Percentiles rank a stretch among this genome's conserved stretches.
Conservation (phyloP, 2,329 filamentous ascomycete species). For the Neofusicoccum ribis region DNA sequence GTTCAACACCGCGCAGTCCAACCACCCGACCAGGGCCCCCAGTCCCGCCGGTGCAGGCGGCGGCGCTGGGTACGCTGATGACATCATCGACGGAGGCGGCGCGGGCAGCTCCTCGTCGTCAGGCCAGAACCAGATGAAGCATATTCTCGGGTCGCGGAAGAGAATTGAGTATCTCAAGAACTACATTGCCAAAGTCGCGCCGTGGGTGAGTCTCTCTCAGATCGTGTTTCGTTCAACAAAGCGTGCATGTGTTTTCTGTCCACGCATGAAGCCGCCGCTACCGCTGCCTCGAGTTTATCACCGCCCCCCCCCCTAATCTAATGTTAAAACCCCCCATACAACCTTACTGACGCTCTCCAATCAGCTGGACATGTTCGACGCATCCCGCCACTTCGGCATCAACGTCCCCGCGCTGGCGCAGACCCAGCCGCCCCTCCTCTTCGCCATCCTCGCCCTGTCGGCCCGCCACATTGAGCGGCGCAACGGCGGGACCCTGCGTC, state of each 20-base stretch:
- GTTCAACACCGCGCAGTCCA: conserved; percentile 32
- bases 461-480: conserved; percentile 54
- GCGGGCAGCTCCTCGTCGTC: conserved; percentile 3
- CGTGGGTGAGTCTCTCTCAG: conserved; percentile 27
- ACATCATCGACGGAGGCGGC: not conserved
- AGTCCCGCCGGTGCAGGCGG: conserved; percentile 23
- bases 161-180: conserved; percentile 32
- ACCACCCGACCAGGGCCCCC: conserved; percentile 28
- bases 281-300: not conserved
- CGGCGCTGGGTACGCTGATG: not conserved
- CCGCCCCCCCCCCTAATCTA: not conserved
- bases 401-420: conserved; percentile 51
- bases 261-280: not conserved
- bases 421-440: conserved; percentile 47
- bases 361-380: conserved; percentile 56
- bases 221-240: not conserved
- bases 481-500: conserved; percentile 22
- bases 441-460: conserved; percentile 53
- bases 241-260: not conserved
- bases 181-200: conserved; percentile 32
- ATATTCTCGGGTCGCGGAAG: conserved; percentile 26
- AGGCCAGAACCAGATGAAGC: conserved; percentile 23
- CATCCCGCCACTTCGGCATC: conserved; percentile 49
- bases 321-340: not conserved
- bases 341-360: not conserved